Percentiles rank a stretch among this genome's conserved stretches.
These are phyloP conservation scores for Aquilaria malaccensis DNA, from an alignment of 345 rosid species.

Conservation along the genomic window DNA sequence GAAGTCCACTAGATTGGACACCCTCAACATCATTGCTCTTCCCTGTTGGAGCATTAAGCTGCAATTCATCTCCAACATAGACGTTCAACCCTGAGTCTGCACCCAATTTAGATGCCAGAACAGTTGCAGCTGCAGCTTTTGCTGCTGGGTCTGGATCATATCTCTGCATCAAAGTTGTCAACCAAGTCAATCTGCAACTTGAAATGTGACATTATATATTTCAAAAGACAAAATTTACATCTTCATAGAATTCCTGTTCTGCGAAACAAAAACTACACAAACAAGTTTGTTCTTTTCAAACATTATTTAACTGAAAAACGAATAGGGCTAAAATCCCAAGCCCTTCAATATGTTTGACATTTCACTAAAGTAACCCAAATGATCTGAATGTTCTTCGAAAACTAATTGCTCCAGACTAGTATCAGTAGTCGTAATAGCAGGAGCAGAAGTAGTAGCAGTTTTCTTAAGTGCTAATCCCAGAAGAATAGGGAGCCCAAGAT, in stretches of 20 bases:
- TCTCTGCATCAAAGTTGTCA: slow-evolving; percentile 44
- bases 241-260: slow-evolving; percentile 4
- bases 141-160: slow-evolving; percentile 98
- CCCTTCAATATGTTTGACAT: no score
- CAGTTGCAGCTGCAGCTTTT: slow-evolving; percentile 95
- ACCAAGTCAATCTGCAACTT: slow-evolving; percentile 3
- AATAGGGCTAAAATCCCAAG: no score
- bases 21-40: slow-evolving; percentile 65
- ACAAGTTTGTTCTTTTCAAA: background rate
- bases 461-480: no score
- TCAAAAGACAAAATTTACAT: background rate
- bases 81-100: slow-evolving; percentile 89
- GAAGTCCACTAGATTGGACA: slow-evolving; percentile 57
- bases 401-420: no score
- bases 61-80: slow-evolving; percentile 57
- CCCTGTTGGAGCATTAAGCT: slow-evolving; percentile 33
- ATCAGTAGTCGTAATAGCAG: no score
- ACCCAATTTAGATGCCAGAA: slow-evolving; percentile 93
- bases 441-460: no score
- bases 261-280: background rate
- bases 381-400: no score
- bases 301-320: no score
- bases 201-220: background rate
- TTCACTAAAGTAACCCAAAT: no score
- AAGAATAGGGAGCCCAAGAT: no score